Conservation (phyloP, 345 rosid species). For the Conringia planisiliqua region DNA sequence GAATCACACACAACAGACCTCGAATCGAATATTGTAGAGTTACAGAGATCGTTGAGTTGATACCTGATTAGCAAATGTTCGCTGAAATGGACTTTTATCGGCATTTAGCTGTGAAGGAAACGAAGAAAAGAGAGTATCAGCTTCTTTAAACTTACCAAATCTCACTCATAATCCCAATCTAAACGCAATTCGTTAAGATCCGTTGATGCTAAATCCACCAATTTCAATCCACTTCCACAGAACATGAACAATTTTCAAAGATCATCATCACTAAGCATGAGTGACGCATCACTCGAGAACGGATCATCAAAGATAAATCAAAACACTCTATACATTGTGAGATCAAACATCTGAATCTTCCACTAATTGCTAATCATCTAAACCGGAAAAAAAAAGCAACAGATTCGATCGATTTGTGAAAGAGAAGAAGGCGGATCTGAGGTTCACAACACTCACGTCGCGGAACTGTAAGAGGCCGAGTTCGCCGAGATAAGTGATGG, state of each 20-base stretch:
- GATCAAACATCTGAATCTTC: background rate
- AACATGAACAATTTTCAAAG: slow-evolving; percentile 19
- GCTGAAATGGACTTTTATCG: slow-evolving; percentile 91
- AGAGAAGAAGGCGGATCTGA: slow-evolving; percentile 44
- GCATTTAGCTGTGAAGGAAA: slow-evolving; percentile 66
- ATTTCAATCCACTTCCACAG: background rate
- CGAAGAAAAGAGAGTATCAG: slow-evolving; percentile 22
- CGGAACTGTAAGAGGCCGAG: slow-evolving; percentile 78
- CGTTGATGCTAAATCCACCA: background rate
- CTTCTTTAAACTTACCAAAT: background rate
- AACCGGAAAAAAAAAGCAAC: background rate
- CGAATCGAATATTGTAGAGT: background rate
- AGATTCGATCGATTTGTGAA: slow-evolving; percentile 12
- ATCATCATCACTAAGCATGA: slow-evolving; percentile 24
- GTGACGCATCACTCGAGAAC: slow-evolving; percentile 2
- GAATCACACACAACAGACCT: background rate
- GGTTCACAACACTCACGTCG: slow-evolving; percentile 52
- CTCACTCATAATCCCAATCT: background rate
- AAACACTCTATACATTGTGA: slow-evolving; percentile 12
- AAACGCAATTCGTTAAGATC: background rate
- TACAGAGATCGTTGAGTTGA: slow-evolving; percentile 1
- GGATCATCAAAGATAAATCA: slow-evolving; percentile 14
- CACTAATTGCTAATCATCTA: slow-evolving; percentile 10
- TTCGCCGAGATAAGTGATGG: slow-evolving; percentile 75
- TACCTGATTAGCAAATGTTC: slow-evolving; percentile 97